A percentile compares a stretch with the other conserved stretches of the same genome.
Conservation (phyloP, 169 alveolate species). For the Besnoitia besnoiti region DNA sequence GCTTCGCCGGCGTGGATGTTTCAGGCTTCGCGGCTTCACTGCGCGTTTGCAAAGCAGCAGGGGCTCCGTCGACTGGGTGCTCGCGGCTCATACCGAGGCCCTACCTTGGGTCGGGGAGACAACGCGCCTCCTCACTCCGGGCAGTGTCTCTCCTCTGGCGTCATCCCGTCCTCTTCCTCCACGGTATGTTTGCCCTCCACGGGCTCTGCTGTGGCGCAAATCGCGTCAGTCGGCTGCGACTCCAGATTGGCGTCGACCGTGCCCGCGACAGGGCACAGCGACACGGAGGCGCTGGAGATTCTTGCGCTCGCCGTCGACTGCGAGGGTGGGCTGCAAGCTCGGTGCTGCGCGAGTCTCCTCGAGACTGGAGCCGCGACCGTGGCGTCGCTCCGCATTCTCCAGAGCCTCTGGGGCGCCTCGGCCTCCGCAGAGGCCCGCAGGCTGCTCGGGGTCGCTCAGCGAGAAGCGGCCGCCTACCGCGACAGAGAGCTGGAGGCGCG, state of each 20-base stretch:
- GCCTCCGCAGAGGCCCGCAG: not conserved
- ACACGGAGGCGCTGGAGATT: not conserved
- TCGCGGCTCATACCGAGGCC: not conserved
- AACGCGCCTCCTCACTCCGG: not conserved
- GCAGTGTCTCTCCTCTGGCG: not conserved
- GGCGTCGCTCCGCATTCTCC: not conserved
- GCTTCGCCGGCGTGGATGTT: not conserved
- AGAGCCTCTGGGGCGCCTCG: not conserved
- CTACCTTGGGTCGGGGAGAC: not conserved
- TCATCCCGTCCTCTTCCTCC: not conserved
- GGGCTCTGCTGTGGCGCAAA: not conserved
- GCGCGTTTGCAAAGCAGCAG: not conserved
- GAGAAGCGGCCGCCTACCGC: not conserved
- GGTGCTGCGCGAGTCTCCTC: not conserved
- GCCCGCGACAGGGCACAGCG: not conserved
- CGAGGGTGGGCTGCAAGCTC: not conserved
- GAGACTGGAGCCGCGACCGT: conserved; percentile 8
- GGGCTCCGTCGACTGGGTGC: not conserved
- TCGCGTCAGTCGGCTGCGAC: not conserved
- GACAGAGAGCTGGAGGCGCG: not conserved
- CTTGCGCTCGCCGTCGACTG: not conserved
- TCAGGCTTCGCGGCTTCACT: not conserved
- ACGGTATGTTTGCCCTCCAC: not conserved
- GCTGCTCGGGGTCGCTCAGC: not conserved
- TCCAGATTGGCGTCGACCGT: not conserved